Percentiles rank a stretch among this genome's conserved stretches.
phyloP scores from a whole-genome alignment of 768 basidiomycete species.

The Suillus alpinus region DNA sequence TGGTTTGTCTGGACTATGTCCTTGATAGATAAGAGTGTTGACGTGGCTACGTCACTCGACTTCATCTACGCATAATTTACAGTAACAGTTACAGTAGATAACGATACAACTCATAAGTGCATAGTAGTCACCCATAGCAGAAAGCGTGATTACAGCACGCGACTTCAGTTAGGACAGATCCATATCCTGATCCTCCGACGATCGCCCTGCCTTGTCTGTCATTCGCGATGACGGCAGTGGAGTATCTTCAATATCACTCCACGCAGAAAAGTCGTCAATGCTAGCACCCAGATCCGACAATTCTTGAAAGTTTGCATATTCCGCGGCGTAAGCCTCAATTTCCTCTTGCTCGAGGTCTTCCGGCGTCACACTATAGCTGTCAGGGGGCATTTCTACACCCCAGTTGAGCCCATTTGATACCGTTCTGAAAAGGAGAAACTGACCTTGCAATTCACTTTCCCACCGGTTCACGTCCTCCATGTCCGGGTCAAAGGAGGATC shows the following conservation, averaged over 20 bases:
- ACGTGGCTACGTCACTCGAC: neutral
- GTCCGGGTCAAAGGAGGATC: conserved; percentile 74
- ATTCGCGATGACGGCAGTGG: neutral
- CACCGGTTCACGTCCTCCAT: conserved; percentile 61
- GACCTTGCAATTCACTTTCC: conserved; percentile 56
- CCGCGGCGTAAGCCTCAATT: conserved; percentile 57
- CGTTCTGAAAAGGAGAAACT: conserved; percentile 9
- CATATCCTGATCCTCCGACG: conserved; percentile 19
- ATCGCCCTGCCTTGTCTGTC: neutral
- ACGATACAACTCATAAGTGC: neutral
- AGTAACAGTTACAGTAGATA: neutral
- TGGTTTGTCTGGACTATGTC: neutral
- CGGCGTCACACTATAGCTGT: conserved; percentile 25
- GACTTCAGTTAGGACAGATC: conserved; percentile 18
- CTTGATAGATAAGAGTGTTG: neutral
- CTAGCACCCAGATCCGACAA: conserved; percentile 43
- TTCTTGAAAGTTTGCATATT: conserved; percentile 42
- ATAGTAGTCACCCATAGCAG: neutral
- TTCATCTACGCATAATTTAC: neutral
- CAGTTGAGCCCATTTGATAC: neutral
- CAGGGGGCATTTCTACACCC: neutral
- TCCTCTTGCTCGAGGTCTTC: conserved; percentile 57
- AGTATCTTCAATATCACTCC: conserved; percentile 22
- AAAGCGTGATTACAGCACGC: neutral
- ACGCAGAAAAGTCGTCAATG: conserved; percentile 13